Percentiles rank a stretch among this genome's conserved stretches.
Evolutionary conservation across 176 grass and related monocot genomes (phyloP).

Genomic region (Avena atlantica): DNA sequence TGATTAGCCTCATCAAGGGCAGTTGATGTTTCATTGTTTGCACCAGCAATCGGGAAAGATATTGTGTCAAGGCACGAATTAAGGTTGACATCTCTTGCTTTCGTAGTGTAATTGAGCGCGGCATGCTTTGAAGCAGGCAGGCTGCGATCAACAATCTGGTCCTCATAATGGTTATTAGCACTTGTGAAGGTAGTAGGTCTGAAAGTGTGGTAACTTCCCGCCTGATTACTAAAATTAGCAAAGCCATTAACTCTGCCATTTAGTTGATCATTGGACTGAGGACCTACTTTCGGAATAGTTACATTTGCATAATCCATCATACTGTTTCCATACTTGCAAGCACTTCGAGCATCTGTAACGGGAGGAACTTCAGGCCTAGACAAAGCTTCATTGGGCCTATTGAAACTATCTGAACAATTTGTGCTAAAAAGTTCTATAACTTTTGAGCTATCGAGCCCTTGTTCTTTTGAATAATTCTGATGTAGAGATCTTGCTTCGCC

Average conservation of each 20-base stretch:
- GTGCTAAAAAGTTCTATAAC: slow-evolving; percentile 38
- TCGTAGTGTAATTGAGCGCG: slow-evolving; percentile 44
- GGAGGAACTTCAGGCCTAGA: slow-evolving; percentile 30
- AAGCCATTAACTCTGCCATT: slow-evolving; percentile 41
- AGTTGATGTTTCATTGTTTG: slow-evolving; percentile 55
- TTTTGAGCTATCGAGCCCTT: slow-evolving; percentile 42
- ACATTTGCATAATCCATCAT: slow-evolving; percentile 29
- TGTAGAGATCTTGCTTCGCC: slow-evolving; percentile 32
- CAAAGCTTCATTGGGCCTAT: slow-evolving; percentile 38
- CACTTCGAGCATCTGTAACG: slow-evolving; percentile 30
- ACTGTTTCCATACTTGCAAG: slow-evolving; percentile 36
- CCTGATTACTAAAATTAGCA: slow-evolving; percentile 41
- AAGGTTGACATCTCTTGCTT: slow-evolving; percentile 57
- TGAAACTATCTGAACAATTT: slow-evolving; percentile 43
- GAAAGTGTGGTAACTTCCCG: slow-evolving; percentile 32
- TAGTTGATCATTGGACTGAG: slow-evolving; percentile 38
- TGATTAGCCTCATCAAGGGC: slow-evolving; percentile 33
- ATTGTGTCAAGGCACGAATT: slow-evolving; percentile 50
- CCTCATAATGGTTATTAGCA: slow-evolving; percentile 37
- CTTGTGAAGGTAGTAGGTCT: slow-evolving; percentile 44
- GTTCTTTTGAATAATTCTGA: slow-evolving; percentile 41
- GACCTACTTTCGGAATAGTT: slow-evolving; percentile 31
- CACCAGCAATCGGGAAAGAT: slow-evolving; percentile 54
- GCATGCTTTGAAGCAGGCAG: slow-evolving; percentile 38
- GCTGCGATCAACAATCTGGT: slow-evolving; percentile 50